Base-by-base conservation (phyloP, 2,329 filamentous ascomycete genomes). In the Cryphonectria parasitica region DNA sequence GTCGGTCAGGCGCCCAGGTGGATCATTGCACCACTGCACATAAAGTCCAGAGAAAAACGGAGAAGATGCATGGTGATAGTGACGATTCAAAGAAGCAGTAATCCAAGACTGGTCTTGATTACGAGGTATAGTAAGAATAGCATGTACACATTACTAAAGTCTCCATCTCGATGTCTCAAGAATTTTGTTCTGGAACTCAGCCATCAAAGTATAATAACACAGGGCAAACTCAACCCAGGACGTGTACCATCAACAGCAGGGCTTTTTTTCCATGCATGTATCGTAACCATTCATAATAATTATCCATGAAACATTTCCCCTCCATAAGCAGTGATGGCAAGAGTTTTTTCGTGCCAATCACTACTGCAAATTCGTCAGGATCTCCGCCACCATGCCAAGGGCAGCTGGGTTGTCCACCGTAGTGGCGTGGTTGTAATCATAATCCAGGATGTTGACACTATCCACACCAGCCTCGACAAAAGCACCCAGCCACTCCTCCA, bases 381-480 rank as follows among this genome's bases (percentile, higher is more conserved):
- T 67, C 5, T 22, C 45, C 45, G 58, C 58, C 7, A 67, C 58
- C 15, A 7, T 8, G 8, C 56, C 43, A 34, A 67, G 10, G 6
- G 49, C 64, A 22, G 68, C 64, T 7, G 68, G 68, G 11, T 45
- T 8, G n/a, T 62, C 34, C 22, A 34, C 58, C 13, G 54, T 39
- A 22, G 43, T 70, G 64, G 68, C 68, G 41, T 67, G 64, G 31
- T 39, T 19, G 13, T 67, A 70, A n/a, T 41, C 64, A 19, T 65
- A 52, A 25, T 63, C 52, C 64, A 67, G n/a, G 22, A 70, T 56
- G 49, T 70, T 58, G 15, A 54, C 58, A 28, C 54, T 67, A 0
- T 34, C 68, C 17, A 67, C 56, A 19, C 68, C 68, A 36, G 34
- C n/a, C 4, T 41, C n/a, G 22, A 56, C 28, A 49, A 70, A 63